phyloP scores from a whole-genome alignment of 805 yeast species.

The Pichia eremophila region DNA sequence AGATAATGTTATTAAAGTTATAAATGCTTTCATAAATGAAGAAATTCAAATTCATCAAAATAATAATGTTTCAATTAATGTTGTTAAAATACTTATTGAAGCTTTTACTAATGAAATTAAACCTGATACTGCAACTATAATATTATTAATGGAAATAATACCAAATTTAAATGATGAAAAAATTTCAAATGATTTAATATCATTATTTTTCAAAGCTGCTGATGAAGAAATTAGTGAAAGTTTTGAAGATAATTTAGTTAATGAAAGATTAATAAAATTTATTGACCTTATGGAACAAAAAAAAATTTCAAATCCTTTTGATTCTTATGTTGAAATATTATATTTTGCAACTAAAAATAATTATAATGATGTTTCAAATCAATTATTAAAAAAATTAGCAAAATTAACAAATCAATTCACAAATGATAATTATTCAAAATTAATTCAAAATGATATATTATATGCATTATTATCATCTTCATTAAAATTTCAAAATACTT shows the following conservation, averaged over 20 bases:
- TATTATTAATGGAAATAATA: constrained; percentile 15
- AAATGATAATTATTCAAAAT: constrained; percentile 13
- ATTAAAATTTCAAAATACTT: constrained; percentile 14
- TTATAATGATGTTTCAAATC: constrained; percentile 17
- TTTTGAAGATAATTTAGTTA: constrained; percentile 21
- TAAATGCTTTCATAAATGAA: constrained; percentile 23
- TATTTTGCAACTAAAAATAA: constrained; percentile 23
- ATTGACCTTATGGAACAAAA: constrained; percentile 12
- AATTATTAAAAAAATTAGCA: constrained; percentile 15
- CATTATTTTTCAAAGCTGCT: constrained; percentile 20
- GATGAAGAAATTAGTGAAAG: constrained; percentile 22
- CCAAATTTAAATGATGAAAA: constrained; percentile 4
- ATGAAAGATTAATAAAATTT: constrained; percentile 12
- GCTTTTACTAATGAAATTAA: constrained; percentile 17
- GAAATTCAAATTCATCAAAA: constrained; percentile 11
- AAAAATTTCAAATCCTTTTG: constrained; percentile 14
- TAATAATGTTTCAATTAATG: constrained; percentile 14
- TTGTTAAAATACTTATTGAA: constrained; percentile 22
- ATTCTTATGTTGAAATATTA: constrained; percentile 21
- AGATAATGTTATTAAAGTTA: constrained; percentile 15
- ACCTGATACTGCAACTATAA: constrained; percentile 23
- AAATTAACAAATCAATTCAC: constrained; percentile 10
- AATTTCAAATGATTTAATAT: constrained; percentile 11
- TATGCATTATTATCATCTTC: constrained; percentile 19
- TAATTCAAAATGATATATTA: constrained; percentile 19